Evolutionary conservation across 768 basidiomycete species (phyloP), one percentile per base, ranked within the genome.

Genomic region (Macrolepiota dolichaula): DNA sequence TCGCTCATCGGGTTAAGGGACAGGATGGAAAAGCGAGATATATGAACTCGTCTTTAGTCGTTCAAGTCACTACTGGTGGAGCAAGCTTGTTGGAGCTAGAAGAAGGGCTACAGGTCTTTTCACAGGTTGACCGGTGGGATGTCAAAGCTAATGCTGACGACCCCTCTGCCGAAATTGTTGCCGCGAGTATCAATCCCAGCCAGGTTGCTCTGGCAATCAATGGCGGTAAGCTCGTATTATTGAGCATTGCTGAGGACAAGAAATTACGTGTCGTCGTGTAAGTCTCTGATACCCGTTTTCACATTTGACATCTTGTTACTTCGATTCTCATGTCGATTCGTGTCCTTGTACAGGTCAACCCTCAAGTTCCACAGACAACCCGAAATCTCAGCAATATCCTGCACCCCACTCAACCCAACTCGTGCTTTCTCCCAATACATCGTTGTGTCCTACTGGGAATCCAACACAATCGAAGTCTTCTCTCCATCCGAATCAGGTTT

Each of bases 401-500:
- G 91, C 64, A 69, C 77, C 2, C 85, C 88, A 0, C 67, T 85
- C 17, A 81, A 88, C 64, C 67, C 75, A 0, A 64, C 70, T 10
- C 79, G 79, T 64, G 68, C 72, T 35, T 85, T 77, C 57, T 71
- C 89, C 0, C 71, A 65, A 17, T 65, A 81, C 55, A 72, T 89
- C 27, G 83, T 81, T 0, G 85, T 89, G n/a, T 84, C 87, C 0
- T 91, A 91, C 65, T 96, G 94, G 93, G 81, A 80, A 22, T 81
- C 82, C 2, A 88, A 88, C 65, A 66, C 71, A 7, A 79, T 94
- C 42, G 79, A 86, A 65, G 72, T 94, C 36, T 75, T 91, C 56
- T 67, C 70, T 3, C 69, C 77, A 7, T 13, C 63, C 22, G 59
- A 65, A 2, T 51, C 64, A 27, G 64, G 65, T 1, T 66, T 78